Conservation (phyloP, 2,329 filamentous ascomycete genomes). For the Talaromyces pinophilus region DNA sequence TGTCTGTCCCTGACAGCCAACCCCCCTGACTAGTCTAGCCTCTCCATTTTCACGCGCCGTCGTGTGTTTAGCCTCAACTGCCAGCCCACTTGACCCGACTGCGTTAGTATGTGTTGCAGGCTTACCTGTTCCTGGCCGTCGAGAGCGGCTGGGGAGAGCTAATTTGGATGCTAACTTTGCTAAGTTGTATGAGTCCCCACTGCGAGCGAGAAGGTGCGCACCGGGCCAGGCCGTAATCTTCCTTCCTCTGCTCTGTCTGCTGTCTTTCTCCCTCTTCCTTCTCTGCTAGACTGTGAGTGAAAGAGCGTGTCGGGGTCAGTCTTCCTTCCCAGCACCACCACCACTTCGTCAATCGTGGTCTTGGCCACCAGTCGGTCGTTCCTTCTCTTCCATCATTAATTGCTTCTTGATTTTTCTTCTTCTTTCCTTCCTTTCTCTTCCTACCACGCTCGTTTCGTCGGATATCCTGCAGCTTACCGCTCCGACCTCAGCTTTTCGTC, state of each 20-base stretch:
- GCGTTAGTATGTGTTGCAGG: constrained; percentile 14
- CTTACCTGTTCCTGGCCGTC: constrained; percentile 14
- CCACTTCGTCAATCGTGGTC: constrained; percentile 28
- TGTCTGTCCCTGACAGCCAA: background rate
- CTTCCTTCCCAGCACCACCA: background rate
- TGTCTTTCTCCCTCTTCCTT: background rate
- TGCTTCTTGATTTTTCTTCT: constrained; percentile 8
- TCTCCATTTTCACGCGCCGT: background rate
- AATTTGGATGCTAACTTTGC: background rate
- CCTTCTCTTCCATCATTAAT: constrained; percentile 15
- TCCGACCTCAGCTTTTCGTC: constrained; percentile 6
- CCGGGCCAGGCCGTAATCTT: background rate
- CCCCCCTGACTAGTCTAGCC: constrained; percentile 7
- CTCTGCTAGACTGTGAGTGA: background rate
- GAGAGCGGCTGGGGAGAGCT: constrained; percentile 5
- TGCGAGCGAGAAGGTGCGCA: background rate
- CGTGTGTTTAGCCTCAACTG: constrained; percentile 7
- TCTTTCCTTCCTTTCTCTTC: constrained; percentile 19
- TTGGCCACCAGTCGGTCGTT: constrained; percentile 23
- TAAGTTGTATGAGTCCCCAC: background rate
- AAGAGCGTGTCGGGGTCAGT: constrained; percentile 9
- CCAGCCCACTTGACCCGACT: constrained; percentile 18
- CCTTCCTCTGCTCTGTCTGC: background rate
- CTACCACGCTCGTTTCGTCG: constrained; percentile 8
- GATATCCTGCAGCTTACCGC: constrained; percentile 3